Base-by-base conservation (phyloP, 441 rosid genomes). In the Erodium texanum region DNA sequence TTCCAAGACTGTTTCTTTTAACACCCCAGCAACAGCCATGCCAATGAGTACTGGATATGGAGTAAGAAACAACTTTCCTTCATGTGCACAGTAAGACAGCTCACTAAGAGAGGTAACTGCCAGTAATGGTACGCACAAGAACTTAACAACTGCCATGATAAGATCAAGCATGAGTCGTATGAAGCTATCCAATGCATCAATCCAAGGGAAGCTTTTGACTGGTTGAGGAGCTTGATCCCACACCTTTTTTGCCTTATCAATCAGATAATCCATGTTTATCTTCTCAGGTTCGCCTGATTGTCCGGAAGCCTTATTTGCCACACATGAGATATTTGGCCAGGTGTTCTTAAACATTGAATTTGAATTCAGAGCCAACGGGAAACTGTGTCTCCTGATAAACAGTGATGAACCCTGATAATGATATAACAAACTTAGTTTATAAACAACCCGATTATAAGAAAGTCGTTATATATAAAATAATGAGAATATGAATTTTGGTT, bases 11-110 rank as follows among this genome's bases (percentile, higher is more conserved):
- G 90, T 80, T 54, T 84, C 91, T 64, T 75, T 81, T 9, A 87
- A 19, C 65, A 86, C 29, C 54, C 87, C 86, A 0, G 83, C 87
- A 69, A 85, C 72, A 72, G 77, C 86, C 70, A 87, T 32, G 73
- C 98, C 97, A 63, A 86, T n/a, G 69, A 86, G 83, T 20, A 93
- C 72, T 0, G 97, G 96, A 72, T 89, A 68, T 1, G 91, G 90
- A 66, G 90, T 80, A 62, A 89, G 72, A 64, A 75, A 75, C 77
- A 93, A 81, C 81, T 80, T 90, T 82, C 77, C 89, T 70, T 89
- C 83, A 76, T 85, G 94, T 2, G 98, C 97, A 80, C 97, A 87
- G 52, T 90, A 93, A 58, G 98, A 93, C 96, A 93, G 84, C 87
- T 93, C 98, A 20, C 96, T 89, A 8, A 89, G 77, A 23, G 94